These are phyloP conservation scores for Nothophaeocryptopus gaeumannii DNA, from an alignment of 2,329 filamentous ascomycete species.

Conservation along the genomic window DNA sequence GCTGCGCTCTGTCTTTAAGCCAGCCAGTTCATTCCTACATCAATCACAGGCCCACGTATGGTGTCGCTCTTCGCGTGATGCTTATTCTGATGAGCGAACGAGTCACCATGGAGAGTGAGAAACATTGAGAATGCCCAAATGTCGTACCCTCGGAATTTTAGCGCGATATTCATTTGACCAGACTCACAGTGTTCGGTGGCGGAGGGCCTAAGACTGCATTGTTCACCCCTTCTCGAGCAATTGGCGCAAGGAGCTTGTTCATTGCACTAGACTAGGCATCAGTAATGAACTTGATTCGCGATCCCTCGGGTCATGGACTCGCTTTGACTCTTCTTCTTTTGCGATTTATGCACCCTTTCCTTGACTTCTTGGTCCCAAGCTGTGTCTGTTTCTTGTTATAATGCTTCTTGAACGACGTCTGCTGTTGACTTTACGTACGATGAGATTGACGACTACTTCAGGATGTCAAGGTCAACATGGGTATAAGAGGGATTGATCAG, in stretches of 20 bases:
- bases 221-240: slow-evolving; percentile 24
- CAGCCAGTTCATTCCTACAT: not conserved
- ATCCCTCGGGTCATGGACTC: not conserved
- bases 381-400: slow-evolving; percentile 21
- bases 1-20: too few relatives aligned
- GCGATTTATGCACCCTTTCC: slow-evolving; percentile 29
- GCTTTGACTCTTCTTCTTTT: slow-evolving; percentile 30
- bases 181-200: too few relatives aligned
- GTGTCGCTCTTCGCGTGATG: too few relatives aligned
- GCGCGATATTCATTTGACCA: too few relatives aligned
- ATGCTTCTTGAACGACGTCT: not conserved
- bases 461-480: not conserved
- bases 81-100: too few relatives aligned
- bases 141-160: too few relatives aligned
- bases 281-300: not conserved
- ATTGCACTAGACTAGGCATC: slow-evolving; percentile 20
- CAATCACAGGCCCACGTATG: not conserved
- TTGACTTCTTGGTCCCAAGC: slow-evolving; percentile 27
- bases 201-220: slow-evolving; percentile 20
- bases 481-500: not conserved
- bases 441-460: not conserved
- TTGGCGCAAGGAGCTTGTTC: slow-evolving; percentile 27
- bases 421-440: not conserved
- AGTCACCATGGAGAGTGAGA: too few relatives aligned
- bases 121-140: too few relatives aligned